A percentile compares a stretch with the other conserved stretches of the same genome.
Conservation (phyloP, 208 protist genomes). For the Vickermania ingenoplastis region DNA sequence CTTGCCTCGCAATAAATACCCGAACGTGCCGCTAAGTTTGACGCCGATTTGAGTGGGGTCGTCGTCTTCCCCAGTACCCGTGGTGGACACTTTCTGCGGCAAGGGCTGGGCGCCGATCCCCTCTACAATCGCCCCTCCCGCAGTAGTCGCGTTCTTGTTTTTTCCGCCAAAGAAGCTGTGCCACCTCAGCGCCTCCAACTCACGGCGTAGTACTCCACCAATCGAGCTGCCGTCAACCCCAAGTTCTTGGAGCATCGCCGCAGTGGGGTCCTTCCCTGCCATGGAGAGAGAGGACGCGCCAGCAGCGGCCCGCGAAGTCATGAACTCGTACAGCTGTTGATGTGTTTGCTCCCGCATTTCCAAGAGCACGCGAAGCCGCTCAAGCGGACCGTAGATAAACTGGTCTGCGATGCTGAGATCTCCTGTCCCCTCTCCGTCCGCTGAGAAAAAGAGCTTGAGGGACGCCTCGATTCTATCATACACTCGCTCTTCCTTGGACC, state of each 20-base stretch:
- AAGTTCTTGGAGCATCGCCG: background rate
- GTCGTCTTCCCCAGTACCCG: background rate
- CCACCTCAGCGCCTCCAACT: background rate
- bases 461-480: background rate
- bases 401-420: background rate
- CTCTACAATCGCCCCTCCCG: background rate
- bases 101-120: background rate
- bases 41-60: background rate
- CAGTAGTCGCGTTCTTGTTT: background rate
- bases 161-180: conserved; percentile 1
- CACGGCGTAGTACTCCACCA: background rate
- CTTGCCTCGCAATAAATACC: conserved; percentile 13
- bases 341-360: conserved; percentile 1
- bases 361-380: conserved; percentile 8
- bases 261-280: background rate
- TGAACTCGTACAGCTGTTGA: conserved; percentile 12
- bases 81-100: background rate
- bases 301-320: background rate
- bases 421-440: background rate
- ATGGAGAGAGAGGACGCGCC: background rate
- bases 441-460: background rate
- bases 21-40: conserved; percentile 13
- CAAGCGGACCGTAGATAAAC: conserved; percentile 4
- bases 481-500: background rate
- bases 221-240: background rate